Evolutionary conservation across 2,329 filamentous ascomycete genomes (phyloP).

Genomic region (Hymenoscyphus linearis): DNA sequence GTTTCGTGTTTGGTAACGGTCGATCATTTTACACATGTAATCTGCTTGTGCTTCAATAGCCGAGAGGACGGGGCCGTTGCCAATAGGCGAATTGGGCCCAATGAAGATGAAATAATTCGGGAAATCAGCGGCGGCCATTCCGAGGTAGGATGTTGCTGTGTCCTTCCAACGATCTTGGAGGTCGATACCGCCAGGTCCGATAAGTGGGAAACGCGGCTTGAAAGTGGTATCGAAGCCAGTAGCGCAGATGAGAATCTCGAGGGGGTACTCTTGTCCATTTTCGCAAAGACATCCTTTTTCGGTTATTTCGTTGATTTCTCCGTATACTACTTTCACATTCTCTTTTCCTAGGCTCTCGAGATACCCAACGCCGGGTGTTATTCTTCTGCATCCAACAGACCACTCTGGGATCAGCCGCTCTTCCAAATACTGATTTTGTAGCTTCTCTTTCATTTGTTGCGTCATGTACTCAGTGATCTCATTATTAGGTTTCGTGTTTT

Average conservation of each 20-base stretch:
- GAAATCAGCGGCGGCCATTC: slow-evolving; percentile 14
- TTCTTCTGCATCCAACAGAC: slow-evolving; percentile 48
- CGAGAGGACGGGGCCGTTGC: slow-evolving; percentile 38
- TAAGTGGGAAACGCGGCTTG: slow-evolving; percentile 22
- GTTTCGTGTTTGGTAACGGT: slow-evolving; percentile 44
- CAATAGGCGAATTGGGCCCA: slow-evolving; percentile 38
- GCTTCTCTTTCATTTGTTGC: slow-evolving; percentile 35
- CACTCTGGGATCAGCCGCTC: slow-evolving; percentile 51
- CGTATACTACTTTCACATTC: slow-evolving; percentile 43
- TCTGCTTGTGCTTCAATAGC: slow-evolving; percentile 44
- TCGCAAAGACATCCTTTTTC: slow-evolving; percentile 35
- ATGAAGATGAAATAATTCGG: slow-evolving; percentile 31
- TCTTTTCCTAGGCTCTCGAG: slow-evolving; percentile 45
- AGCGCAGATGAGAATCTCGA: slow-evolving; percentile 48
- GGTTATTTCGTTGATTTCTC: slow-evolving; percentile 38
- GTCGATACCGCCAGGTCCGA: slow-evolving; percentile 16
- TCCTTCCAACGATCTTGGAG: slow-evolving; percentile 21
- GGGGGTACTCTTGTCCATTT: slow-evolving; percentile 35
- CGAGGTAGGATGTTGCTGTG: slow-evolving; percentile 20
- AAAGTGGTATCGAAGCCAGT: slow-evolving; percentile 44
- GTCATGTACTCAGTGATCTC: slow-evolving; percentile 36
- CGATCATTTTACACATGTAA: slow-evolving; percentile 45
- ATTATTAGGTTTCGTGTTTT: slow-evolving; percentile 34
- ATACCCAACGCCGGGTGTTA: slow-evolving; percentile 41
- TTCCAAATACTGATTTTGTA: slow-evolving; percentile 30